Conservation (phyloP, 169 alveolate genomes). For the Besnoitia besnoiti region DNA sequence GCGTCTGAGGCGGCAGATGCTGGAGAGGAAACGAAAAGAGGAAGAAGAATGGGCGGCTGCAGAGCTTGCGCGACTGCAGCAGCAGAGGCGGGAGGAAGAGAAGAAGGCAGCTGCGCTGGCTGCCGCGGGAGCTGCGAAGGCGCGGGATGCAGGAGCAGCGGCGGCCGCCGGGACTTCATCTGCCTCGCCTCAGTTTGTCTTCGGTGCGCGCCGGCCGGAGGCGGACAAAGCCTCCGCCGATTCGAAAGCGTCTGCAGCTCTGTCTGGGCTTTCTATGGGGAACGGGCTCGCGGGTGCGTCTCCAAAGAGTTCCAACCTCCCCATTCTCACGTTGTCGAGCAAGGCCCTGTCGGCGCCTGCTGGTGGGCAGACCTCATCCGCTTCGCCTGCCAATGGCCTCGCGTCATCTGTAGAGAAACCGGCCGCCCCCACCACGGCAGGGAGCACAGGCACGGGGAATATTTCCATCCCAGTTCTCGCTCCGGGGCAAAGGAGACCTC, state of each 20-base stretch:
- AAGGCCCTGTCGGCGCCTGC: too few relatives aligned
- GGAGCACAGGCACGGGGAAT: background rate
- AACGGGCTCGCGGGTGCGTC: background rate
- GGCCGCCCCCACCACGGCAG: background rate
- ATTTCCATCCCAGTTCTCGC: background rate
- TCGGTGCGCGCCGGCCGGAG: background rate
- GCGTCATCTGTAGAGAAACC: background rate
- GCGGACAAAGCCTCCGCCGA: background rate
- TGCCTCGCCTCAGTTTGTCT: background rate
- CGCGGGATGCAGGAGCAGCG: background rate
- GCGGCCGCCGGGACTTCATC: background rate
- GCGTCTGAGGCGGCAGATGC: constrained; percentile 14
- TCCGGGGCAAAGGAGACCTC: background rate
- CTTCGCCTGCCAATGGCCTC: background rate
- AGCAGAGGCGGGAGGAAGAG: background rate
- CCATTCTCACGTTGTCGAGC: too few relatives aligned
- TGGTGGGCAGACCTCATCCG: background rate
- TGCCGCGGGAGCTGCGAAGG: background rate
- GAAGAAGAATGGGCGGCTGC: background rate
- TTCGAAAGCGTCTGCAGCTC: background rate
- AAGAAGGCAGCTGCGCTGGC: background rate
- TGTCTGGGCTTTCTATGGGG: background rate
- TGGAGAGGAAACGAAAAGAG: constrained; percentile 2
- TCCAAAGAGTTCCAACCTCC: too few relatives aligned
- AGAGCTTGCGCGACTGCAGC: background rate